Base-by-base conservation (phyloP, 805 yeast species). In the Saccharomycopsis babjevae region DNA sequence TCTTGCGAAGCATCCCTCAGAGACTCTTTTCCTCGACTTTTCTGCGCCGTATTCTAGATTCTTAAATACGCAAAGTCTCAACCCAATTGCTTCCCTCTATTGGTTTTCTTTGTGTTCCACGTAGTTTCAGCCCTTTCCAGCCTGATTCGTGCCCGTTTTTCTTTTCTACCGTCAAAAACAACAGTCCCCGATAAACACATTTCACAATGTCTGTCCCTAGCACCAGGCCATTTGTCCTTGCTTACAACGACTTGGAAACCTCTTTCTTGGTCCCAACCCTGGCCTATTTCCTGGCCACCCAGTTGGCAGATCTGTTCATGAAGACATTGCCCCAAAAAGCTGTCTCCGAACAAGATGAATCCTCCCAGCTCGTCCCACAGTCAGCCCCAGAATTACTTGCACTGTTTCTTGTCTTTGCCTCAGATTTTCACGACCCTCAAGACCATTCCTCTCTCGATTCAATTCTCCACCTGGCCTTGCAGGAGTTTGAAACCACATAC, bases 181-280 rank as follows among this genome's bases (percentile, higher is more conserved):
- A 18, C n/a, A n/a, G n/a, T n/a, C n/a, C n/a, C n/a, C n/a, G n/a
- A 11, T 15, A 43, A 22, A 32, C 58, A 38, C 34, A 39, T 25
- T 55, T 10, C 18, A 50, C 8, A 50, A 62, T 62, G 63, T 20
- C 61, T 6, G 56, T 58, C 38, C 57, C 79, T 20, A 76, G 88
- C 16, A 72, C 82, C 68, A 83, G 98, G 77, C 97, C 98, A 40
- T 80, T 94, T 71, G 85, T 85, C 59, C 79, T 94, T 68, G 76
- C 85, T 62, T 96, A 90, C 70, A 97, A 97, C 62, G 76, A 88
- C 20, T 83, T 93, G 61, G 98, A 93, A 77, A 90, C 91, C 73
- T 86, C 93, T 22, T 77, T 93, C 59, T 79, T 92, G 69, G 91
- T 94, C 60, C 97, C 98, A 57, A 84, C 94, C 46, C 82, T 84